Evolutionary conservation across 805 yeast genomes (phyloP).

Genomic region (Schwanniomyces occidentalis): DNA sequence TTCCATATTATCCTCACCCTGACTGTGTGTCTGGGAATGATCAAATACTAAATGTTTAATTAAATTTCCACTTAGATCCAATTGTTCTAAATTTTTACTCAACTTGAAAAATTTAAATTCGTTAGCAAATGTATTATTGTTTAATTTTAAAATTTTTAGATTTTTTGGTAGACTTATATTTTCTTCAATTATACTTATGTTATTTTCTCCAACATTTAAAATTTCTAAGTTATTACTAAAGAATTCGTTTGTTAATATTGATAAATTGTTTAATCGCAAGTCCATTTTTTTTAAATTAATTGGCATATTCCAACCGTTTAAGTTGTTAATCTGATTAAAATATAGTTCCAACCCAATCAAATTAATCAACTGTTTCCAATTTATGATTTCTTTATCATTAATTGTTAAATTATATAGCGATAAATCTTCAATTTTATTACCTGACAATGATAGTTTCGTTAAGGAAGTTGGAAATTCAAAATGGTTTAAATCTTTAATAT

Average conservation of each 20-base stretch:
- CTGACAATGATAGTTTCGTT: constrained; percentile 21
- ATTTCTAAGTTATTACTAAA: constrained; percentile 7
- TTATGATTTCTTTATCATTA: constrained; percentile 10
- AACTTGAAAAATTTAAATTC: constrained; percentile 7
- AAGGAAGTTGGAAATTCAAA: constrained; percentile 26
- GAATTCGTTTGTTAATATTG: constrained; percentile 3
- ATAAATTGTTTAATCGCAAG: constrained; percentile 9
- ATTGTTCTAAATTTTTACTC: constrained; percentile 6
- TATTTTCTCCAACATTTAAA: constrained; percentile 16
- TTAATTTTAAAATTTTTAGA: constrained; percentile 11
- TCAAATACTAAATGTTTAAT: constrained; percentile 15
- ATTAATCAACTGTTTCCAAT: constrained; percentile 26
- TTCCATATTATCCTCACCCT: too few relatives aligned
- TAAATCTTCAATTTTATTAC: constrained; percentile 23
- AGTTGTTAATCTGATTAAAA: constrained; percentile 18
- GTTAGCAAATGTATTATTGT: constrained; percentile 8
- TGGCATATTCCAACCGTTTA: constrained; percentile 22
- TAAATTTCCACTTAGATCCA: constrained; percentile 19
- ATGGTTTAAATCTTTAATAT: constrained; percentile 15
- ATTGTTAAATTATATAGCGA: constrained; percentile 13
- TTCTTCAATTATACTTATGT: constrained; percentile 11
- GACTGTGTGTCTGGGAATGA: not conserved
- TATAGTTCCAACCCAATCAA: constrained; percentile 23
- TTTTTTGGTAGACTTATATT: constrained; percentile 13
- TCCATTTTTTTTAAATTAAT: constrained; percentile 10